phyloP scores from a whole-genome alignment of 1,284 basidiomycete genomes.

The Leccinum holopus region DNA sequence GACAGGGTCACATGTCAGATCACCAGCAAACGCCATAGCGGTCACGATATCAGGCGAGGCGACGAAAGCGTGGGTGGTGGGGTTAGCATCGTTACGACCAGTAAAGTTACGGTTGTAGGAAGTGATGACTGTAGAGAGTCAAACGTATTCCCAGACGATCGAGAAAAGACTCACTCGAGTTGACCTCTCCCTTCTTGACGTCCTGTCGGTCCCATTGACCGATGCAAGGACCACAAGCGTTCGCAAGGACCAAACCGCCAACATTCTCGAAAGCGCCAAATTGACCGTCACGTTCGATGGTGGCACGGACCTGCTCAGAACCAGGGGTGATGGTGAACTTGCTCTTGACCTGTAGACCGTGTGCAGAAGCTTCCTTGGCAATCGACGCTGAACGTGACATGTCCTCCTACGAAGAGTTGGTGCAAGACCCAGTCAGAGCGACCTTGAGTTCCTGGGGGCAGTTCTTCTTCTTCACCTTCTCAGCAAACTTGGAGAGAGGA shows the following conservation, averaged over 20 bases:
- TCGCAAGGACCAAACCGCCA: constrained; percentile 94
- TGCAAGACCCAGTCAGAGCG: constrained; percentile 98
- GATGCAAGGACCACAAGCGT: constrained; percentile 98
- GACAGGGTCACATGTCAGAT: too few species aligned
- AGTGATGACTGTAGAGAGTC: constrained; percentile 73
- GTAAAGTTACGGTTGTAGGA: constrained; percentile 99
- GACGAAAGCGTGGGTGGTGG: too few species aligned
- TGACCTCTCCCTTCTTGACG: constrained; percentile 94
- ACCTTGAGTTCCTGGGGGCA: constrained; percentile 99
- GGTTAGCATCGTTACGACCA: too few species aligned
- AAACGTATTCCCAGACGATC: constrained; percentile 6
- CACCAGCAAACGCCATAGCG: too few species aligned
- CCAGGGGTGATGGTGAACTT: constrained; percentile 98
- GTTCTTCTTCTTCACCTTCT: constrained; percentile 90
- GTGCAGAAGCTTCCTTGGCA: constrained; percentile 82
- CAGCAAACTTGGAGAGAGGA: constrained; percentile 93
- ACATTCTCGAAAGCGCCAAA: constrained; percentile 85
- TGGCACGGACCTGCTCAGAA: constrained; percentile 97
- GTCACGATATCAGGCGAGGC: too few species aligned
- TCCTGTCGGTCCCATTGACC: constrained; percentile 99
- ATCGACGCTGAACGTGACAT: constrained; percentile 98
- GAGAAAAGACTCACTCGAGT: constrained; percentile 61
- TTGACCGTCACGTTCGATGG: constrained; percentile 95
- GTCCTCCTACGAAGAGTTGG: constrained; percentile 99
- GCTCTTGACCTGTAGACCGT: constrained; percentile 90